These are phyloP conservation scores for Eimeria nieschulzi DNA, from an alignment of 169 alveolate species.

Conservation along the genomic window DNA sequence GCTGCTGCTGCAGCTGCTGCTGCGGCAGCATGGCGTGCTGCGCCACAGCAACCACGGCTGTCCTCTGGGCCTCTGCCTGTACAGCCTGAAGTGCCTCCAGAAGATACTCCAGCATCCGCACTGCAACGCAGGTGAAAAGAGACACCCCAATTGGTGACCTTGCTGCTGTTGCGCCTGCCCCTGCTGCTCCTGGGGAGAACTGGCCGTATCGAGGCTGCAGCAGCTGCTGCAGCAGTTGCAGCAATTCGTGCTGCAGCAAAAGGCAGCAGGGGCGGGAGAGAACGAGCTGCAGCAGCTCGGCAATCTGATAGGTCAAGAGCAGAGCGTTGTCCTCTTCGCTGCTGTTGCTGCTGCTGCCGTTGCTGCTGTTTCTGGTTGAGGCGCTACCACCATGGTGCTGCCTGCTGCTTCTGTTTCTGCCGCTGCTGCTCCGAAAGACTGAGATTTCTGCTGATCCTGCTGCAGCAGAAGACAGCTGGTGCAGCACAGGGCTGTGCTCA, in stretches of 20 bases:
- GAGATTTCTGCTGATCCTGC: constrained; percentile 34
- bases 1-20: constrained; percentile 46
- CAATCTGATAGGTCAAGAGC: constrained; percentile 7
- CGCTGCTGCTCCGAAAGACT: background rate
- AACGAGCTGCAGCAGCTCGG: constrained; percentile 38
- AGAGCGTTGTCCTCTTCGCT: constrained; percentile 26
- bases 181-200: background rate
- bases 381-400: no score
- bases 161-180: constrained; percentile 60
- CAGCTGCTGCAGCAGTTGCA: constrained; percentile 56
- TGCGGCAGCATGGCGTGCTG: constrained; percentile 10
- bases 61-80: constrained; percentile 37
- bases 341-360: constrained; percentile 30
- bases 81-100: constrained; percentile 21
- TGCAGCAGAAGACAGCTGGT: constrained; percentile 28
- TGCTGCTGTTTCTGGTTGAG: constrained; percentile 7
- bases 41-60: constrained; percentile 22
- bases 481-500: constrained; percentile 6
- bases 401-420: constrained; percentile 21
- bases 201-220: constrained; percentile 29
- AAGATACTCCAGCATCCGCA: constrained; percentile 37
- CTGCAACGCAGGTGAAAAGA: constrained; percentile 67
- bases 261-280: constrained; percentile 26
- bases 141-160: background rate
- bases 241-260: constrained; percentile 48